A percentile compares a stretch with the other conserved stretches of the same genome.
Conservation (phyloP, 2,329 filamentous ascomycete species). For the Neofusicoccum sp. region DNA sequence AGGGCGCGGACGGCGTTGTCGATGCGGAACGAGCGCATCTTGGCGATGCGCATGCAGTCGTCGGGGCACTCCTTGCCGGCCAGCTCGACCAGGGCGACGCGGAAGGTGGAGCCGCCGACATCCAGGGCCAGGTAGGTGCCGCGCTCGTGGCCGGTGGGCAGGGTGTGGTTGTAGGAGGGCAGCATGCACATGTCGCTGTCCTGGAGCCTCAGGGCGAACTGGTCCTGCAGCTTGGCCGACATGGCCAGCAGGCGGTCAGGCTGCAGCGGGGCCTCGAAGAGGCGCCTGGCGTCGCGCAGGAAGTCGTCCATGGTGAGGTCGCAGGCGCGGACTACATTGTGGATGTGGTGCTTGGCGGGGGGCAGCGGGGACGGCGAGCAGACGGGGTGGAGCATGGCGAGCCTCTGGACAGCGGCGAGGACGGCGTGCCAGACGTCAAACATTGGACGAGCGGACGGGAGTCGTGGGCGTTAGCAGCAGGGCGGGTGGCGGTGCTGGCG, state of each 20-base stretch:
- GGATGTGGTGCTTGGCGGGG: conserved; percentile 27
- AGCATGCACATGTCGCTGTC: conserved; percentile 62
- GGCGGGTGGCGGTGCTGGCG: not conserved
- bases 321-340: conserved; percentile 40
- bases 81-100: conserved; percentile 60
- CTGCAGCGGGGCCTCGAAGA: conserved; percentile 46
- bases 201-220: conserved; percentile 56
- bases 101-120: conserved; percentile 65
- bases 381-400: conserved; percentile 37
- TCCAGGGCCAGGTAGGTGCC: conserved; percentile 63
- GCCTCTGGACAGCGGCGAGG: not conserved
- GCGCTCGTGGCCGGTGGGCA: conserved; percentile 58
- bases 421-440: conserved; percentile 2
- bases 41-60: conserved; percentile 51
- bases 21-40: conserved; percentile 56
- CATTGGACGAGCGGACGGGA: not conserved
- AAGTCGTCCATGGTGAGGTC: conserved; percentile 51
- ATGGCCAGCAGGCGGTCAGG: conserved; percentile 42
- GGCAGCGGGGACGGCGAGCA: conserved; percentile 31
- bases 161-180: conserved; percentile 61
- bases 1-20: conserved; percentile 56
- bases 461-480: not conserved
- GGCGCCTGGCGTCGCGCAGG: conserved; percentile 41
- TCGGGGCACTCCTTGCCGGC: conserved; percentile 44
- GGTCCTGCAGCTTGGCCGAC: conserved; percentile 46